These are phyloP conservation scores for Sporothrix variecibatus DNA, from an alignment of 2,329 filamentous ascomycete genomes.

Conservation along the genomic window DNA sequence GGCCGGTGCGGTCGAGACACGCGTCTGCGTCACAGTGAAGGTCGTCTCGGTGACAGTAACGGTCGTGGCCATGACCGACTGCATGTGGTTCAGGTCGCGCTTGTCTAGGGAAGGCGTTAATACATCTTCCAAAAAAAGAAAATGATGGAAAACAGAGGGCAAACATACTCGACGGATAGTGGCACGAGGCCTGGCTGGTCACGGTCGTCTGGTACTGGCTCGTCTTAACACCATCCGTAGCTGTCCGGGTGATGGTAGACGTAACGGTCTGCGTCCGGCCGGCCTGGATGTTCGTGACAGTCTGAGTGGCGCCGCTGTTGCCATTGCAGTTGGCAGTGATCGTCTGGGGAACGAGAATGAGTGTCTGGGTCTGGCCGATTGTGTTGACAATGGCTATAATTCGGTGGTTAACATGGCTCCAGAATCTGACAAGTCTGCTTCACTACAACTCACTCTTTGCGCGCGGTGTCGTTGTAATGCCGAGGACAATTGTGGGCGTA, in stretches of 20 bases:
- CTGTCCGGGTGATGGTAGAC: conserved; percentile 38
- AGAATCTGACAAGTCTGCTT: too few species aligned
- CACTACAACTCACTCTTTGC: conserved; percentile 37
- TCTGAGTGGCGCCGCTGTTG: conserved; percentile 37
- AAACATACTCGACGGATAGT: conserved; percentile 38
- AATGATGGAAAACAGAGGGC: background rate
- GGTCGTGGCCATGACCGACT: conserved; percentile 39
- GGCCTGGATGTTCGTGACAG: conserved; percentile 40
- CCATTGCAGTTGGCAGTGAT: conserved; percentile 39
- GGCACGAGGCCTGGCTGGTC: conserved; percentile 39
- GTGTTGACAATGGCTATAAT: conserved; percentile 35
- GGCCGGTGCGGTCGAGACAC: conserved; percentile 39
- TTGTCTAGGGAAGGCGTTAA: conserved; percentile 26
- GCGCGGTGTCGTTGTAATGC: conserved; percentile 42
- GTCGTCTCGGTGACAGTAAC: conserved; percentile 44
- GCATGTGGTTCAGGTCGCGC: conserved; percentile 31
- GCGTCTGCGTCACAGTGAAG: conserved; percentile 41
- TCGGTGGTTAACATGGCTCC: background rate
- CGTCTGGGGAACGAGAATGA: conserved; percentile 39
- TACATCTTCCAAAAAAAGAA: background rate
- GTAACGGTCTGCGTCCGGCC: conserved; percentile 38
- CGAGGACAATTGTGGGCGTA: conserved; percentile 43
- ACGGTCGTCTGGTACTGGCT: conserved; percentile 39
- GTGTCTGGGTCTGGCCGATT: conserved; percentile 39
- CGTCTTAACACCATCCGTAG: conserved; percentile 39